Base-by-base conservation (phyloP, 441 rosid species). In the Populus trichocarpa region DNA sequence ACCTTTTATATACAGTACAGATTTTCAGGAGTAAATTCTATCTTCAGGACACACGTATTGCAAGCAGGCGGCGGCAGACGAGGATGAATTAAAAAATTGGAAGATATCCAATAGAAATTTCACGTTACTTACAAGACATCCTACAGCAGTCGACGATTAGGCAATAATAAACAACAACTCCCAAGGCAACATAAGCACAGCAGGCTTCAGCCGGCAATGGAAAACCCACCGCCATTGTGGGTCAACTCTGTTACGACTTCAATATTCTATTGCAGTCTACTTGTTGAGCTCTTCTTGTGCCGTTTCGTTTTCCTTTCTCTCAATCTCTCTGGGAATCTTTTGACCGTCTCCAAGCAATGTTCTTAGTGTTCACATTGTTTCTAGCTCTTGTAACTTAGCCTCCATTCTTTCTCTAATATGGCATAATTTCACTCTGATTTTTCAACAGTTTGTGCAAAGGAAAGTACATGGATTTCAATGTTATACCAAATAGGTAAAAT, bases 261-360 rank as follows among this genome's bases (percentile, higher is more conserved):
- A 66, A 75, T 23, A 18, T 33, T 22, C 28, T 40, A 77, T 38
- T 12, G 50, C 32, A 38, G 26, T 20, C 36, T 10, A 3, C 40
- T 12, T 25, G 14, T 50, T 53, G 22, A 5, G 10, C 2, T 25
- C 63, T 23, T 20, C 63, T 8, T 16, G 14, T 32, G 23, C 22
- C 22, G 8, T 67, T 70, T 25, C 10, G 8, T 70, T 67, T 63
- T 59, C 32, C 75, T 36, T 77, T 35, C 65, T n/a, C 68, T 67
- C 16, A 70, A 67, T 64, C 33, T 68, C 38, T 68, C 46, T 67
- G 23, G 57, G 77, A 28, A 77, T 77, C 79, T 75, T 77, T 33
- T 68, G 80, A 71, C 69, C 42, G 36, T 25, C 73, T 81, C 69
- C 77, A 46, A 69, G 73, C 69, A 63, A 74, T 11, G 1, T 76